Percentiles rank a stretch among this genome's conserved stretches.
Evolutionary conservation across 768 basidiomycete genomes (phyloP).

Genomic region (Kwoniella heveanensis): DNA sequence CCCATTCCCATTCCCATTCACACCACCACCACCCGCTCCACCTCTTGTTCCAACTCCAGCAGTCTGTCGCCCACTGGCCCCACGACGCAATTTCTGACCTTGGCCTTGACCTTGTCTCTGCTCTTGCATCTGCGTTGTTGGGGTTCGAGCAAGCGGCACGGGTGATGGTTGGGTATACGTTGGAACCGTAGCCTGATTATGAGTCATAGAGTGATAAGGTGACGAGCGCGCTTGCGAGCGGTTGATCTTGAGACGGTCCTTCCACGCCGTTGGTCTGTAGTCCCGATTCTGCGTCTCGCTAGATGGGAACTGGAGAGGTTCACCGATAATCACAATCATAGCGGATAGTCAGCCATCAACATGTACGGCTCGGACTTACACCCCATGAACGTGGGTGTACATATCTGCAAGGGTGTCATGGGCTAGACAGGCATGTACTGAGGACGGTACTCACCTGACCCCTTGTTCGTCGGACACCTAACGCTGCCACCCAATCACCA

Average conservation of each 20-base stretch:
- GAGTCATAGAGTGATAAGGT: background rate
- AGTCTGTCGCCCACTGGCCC: background rate
- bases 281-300: conserved; percentile 3
- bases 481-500: conserved; percentile 13
- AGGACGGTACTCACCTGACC: conserved; percentile 10
- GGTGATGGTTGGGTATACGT: background rate
- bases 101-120: background rate
- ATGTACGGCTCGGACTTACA: too few relatives aligned
- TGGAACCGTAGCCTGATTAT: background rate
- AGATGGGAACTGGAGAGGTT: conserved; percentile 8
- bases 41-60: too few relatives aligned
- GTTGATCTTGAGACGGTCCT: conserved; percentile 8
- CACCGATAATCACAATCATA: too few relatives aligned
- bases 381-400: too few relatives aligned
- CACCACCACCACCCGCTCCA: too few relatives aligned
- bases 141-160: background rate
- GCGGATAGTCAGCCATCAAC: background rate
- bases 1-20: background rate
- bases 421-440: too few relatives aligned
- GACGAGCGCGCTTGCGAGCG: background rate
- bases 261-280: conserved; percentile 11
- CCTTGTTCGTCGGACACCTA: background rate
- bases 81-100: background rate
- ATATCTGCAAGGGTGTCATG: too few relatives aligned
- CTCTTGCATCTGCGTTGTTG: background rate